phyloP scores from a whole-genome alignment of 1,139 yeast genomes.

The Pichia sp. region DNA sequence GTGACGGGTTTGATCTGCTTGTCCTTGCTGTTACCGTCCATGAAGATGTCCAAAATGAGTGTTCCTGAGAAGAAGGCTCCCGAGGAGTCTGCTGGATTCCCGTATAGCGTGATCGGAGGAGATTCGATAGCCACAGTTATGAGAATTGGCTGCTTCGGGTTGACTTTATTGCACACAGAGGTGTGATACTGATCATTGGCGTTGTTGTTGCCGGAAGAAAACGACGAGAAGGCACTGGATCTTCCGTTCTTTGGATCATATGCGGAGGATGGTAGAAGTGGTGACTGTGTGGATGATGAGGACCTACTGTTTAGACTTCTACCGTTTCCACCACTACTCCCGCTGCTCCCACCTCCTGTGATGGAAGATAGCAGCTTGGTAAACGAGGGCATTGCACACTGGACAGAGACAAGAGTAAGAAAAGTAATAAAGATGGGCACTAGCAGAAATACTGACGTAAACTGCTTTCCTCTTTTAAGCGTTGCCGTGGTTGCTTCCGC shows the following conservation, averaged over 20 bases:
- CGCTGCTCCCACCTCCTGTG: background rate
- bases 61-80: conserved; percentile 87
- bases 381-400: background rate
- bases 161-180: conserved; percentile 23
- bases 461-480: background rate
- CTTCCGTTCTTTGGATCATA: background rate
- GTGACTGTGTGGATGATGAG: background rate
- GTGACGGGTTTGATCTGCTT: background rate
- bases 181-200: conserved; percentile 27
- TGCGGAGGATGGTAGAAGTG: background rate
- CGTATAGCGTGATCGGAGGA: conserved; percentile 86
- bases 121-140: conserved; percentile 71
- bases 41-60: conserved; percentile 35
- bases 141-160: conserved; percentile 37
- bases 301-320: background rate
- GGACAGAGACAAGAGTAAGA: background rate
- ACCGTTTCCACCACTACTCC: background rate
- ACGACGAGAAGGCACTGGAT: background rate
- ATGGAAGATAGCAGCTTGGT: conserved; percentile 4
- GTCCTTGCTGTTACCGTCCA: background rate
- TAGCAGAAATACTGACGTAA: background rate
- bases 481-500: background rate
- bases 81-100: conserved; percentile 69
- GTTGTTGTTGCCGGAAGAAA: background rate
- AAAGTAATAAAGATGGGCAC: background rate